These are phyloP conservation scores for Coelastrella sp. DNA, from an alignment of 139 green algal species.

Conservation along the genomic window DNA sequence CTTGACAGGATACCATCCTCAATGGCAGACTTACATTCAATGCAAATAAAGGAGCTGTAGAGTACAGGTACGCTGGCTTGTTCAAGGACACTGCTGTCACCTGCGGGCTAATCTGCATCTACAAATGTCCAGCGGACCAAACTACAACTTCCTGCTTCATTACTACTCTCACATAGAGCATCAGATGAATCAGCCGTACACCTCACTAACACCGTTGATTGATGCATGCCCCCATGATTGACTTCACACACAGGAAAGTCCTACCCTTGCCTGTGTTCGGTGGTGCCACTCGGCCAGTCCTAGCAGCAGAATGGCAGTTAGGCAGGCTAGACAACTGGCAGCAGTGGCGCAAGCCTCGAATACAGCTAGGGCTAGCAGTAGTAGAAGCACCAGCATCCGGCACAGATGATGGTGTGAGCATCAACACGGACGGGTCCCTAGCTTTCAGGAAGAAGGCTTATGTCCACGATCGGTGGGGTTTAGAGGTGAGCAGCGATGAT, in stretches of 20 bases:
- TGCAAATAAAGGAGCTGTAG: neutral
- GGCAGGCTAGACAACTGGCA: conserved; percentile 3
- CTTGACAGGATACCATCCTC: neutral
- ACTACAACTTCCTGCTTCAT: no score
- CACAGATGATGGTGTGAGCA: conserved; percentile 16
- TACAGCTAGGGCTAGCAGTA: conserved; percentile 37
- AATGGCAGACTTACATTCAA: conserved; percentile 34
- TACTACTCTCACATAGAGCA: no score
- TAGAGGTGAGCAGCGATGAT: conserved; percentile 26
- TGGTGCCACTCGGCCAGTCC: conserved; percentile 15
- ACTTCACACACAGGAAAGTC: neutral
- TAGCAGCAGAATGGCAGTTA: conserved; percentile 44
- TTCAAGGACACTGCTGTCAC: no score
- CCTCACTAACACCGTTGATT: no score
- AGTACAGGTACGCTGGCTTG: conserved; percentile 36
- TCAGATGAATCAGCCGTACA: no score
- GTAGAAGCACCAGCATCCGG: neutral
- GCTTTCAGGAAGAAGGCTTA: conserved; percentile 4
- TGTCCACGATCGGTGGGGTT: conserved; percentile 26
- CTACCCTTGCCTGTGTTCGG: conserved; percentile 16
- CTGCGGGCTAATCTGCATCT: no score
- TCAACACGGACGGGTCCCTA: conserved; percentile 8
- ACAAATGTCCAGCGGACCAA: no score
- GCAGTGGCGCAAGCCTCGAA: conserved; percentile 10
- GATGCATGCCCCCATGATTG: no score